Base-by-base conservation (phyloP, 768 basidiomycete species). In the Rhizopogon sp. region DNA sequence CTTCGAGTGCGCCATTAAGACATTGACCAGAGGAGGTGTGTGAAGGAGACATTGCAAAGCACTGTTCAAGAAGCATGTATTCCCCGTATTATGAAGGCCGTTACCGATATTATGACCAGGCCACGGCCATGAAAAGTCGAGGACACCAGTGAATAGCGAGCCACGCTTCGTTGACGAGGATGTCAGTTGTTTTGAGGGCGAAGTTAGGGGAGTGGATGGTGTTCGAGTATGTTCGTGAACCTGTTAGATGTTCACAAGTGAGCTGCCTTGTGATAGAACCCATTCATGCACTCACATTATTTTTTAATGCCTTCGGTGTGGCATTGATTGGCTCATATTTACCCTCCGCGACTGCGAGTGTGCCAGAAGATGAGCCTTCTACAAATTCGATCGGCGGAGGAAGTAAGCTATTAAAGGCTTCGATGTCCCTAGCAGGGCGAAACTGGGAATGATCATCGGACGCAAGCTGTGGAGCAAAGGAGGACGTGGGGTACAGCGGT, bases 21-120 rank as follows among this genome's bases (percentile, higher is more conserved):
- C 65, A 57, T 78, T 80, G 39, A 93, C 76, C 25, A 99, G 78
- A 2, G 95, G 93, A 8, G 94, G 85, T 0, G 96, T 98, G 65
- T 98, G 94, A 13, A 97, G 70, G 49, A 98, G 79, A 63, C 93
- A 93, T 73, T 99, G 97, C 47, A 98, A 72, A 20, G 88, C 90
- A 60, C 93, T 93, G 69, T 99, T 99, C 62, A 98, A 75, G 70
- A 96, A 99, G 71, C 97, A 99, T 2, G 93, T 96, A 66, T 98
- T 98, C 44, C 92, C 93, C 28, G 75, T 86, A 70, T 98, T 98
- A 64, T 81, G 77, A 44, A 98, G 73, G 1, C 94, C 94, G 49
- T 66, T 70, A 40, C 81, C 88, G 50, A 79, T 67, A 52, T 64
- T 72, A 49, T 65, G 76, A 13, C 66, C 69, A 22, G 87, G 86